Conservation (phyloP, 495 filamentous ascomycete species). For the Aspergillus panamensis region DNA sequence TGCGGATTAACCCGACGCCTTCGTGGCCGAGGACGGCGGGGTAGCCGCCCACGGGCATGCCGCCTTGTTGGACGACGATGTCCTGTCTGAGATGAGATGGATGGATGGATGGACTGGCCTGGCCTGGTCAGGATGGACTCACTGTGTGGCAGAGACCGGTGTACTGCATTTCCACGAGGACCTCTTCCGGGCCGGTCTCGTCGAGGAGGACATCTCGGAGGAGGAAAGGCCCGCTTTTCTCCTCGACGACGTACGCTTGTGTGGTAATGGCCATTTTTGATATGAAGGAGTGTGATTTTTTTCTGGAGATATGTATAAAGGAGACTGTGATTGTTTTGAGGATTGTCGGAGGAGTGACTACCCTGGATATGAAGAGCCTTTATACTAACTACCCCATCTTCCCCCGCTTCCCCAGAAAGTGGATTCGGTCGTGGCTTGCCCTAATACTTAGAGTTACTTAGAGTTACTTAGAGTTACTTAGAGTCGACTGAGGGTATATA, state of each 20-base stretch:
- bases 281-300: too few relatives aligned
- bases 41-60: conserved; percentile 29
- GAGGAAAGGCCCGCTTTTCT: conserved; percentile 25
- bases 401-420: too few relatives aligned
- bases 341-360: too few relatives aligned
- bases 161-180: conserved; percentile 36
- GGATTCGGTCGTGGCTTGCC: too few relatives aligned
- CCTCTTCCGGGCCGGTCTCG: conserved; percentile 26
- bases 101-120: neutral
- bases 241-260: conserved; percentile 29
- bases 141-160: conserved; percentile 37
- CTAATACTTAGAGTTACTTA: too few relatives aligned
- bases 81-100: conserved; percentile 18
- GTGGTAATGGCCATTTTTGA: neutral
- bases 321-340: too few relatives aligned
- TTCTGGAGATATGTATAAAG: too few relatives aligned
- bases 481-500: too few relatives aligned
- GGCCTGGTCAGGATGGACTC: too few relatives aligned
- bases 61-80: conserved; percentile 35
- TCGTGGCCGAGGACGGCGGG: conserved; percentile 52
- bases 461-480: too few relatives aligned
- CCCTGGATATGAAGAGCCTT: too few relatives aligned
- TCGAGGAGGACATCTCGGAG: conserved; percentile 32
- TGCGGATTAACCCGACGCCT: conserved; percentile 47
- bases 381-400: too few relatives aligned